phyloP scores from a whole-genome alignment of 2,329 filamentous ascomycete species.

The Ambrosiella beaveri region DNA sequence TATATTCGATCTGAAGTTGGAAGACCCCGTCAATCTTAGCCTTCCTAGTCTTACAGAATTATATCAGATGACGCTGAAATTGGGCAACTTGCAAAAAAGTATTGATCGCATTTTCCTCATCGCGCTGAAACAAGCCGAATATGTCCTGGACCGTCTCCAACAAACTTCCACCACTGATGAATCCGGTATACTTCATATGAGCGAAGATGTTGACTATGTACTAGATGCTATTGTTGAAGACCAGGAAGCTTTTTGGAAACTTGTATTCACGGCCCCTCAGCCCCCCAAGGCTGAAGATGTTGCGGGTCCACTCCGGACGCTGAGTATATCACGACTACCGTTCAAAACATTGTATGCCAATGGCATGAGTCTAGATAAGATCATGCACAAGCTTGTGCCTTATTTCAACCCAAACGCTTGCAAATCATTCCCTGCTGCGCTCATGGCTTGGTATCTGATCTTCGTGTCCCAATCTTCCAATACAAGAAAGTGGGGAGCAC shows the following conservation, averaged over 20 bases:
- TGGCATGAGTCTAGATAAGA: constrained; percentile 2
- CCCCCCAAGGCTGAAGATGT: background rate
- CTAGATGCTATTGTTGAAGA: constrained; percentile 4
- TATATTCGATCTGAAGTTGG: constrained; percentile 3
- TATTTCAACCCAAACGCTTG: constrained; percentile 1
- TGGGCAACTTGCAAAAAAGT: background rate
- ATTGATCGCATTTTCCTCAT: constrained; percentile 6
- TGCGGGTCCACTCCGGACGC: background rate
- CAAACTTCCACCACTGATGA: background rate
- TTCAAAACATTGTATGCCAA: background rate
- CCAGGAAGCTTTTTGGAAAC: constrained; percentile 10
- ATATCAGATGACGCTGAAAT: constrained; percentile 1
- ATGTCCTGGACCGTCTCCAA: background rate
- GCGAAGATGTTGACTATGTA: background rate
- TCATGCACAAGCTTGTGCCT: constrained; percentile 4
- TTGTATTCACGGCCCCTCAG: constrained; percentile 4
- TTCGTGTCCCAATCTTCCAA: constrained; percentile 2
- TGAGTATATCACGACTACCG: background rate
- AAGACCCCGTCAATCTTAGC: background rate
- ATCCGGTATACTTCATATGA: background rate
- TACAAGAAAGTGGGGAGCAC: background rate
- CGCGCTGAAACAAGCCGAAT: constrained; percentile 5
- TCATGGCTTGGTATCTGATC: constrained; percentile 12
- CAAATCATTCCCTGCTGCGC: background rate
- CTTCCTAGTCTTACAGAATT: constrained; percentile 7